Evolutionary conservation across 2,329 filamentous ascomycete species (phyloP), one percentile per base, ranked within the genome.

Genomic region (Fusarium abutilonis): DNA sequence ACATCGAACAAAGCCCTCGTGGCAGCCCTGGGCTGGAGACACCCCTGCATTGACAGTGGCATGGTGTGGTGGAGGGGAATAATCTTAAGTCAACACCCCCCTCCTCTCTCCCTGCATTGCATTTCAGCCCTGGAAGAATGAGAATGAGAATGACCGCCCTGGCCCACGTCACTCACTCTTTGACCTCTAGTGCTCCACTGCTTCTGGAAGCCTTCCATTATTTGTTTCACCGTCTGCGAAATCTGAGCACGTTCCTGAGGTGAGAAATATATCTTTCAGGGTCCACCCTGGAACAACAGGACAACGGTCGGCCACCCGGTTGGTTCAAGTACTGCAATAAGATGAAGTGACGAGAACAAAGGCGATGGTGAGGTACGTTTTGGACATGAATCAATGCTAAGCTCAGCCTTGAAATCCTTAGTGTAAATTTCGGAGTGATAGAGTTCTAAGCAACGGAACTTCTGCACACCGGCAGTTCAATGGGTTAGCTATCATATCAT

Each of bases 141-240:
- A 42, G 19, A 19, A 19, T 19, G 19, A 19, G 19, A 19, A 38
- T 50, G 34, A 42, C 41, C 41, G 23, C 23, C 23, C 23, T 8
- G 35, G 44, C 61, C 61, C 61, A 64, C 43, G 60, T 61, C 56
- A 64, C 47, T 61, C 56, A 64, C 47, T 23, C 32, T 41, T 43
- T 21, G 19, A 34, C 42, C 21, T 41, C 13, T 14, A 43, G 21
- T 52, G 35, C 51, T 61, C 68, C 68, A 70, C 68, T 69, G 53
- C 68, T 70, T 70, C 68, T 70, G 62, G 68, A 70, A 70, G 62
- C 42, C 58, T 70, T 70, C 68, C 48, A 68, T 70, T 17, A 50
- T 51, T 63, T 70, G 68, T 70, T 70, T 66, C 64, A 69, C 65
- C 63, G 63, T 64, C 50, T 58, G 50, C 49, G 61, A 68, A 68